Conservation (phyloP, 495 filamentous ascomycete genomes). For the Talaromyces nanjingensis region DNA sequence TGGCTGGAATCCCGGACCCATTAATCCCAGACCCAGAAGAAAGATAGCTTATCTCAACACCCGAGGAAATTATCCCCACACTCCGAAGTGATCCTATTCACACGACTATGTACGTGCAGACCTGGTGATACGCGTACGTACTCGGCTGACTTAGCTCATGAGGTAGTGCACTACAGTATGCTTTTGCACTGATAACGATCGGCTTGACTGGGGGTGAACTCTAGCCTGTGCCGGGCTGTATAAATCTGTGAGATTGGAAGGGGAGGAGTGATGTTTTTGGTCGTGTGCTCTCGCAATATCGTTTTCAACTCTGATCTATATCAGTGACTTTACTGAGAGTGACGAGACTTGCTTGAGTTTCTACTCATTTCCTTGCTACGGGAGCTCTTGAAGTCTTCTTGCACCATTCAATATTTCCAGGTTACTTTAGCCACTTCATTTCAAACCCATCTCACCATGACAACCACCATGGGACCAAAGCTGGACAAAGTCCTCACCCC, state of each 20-base stretch:
- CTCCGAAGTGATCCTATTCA: not conserved
- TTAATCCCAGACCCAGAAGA: not conserved
- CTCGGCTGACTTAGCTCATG: not conserved
- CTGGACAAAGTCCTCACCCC: constrained; percentile 3
- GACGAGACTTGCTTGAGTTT: not conserved
- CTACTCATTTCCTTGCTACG: not conserved
- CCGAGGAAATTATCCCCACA: not conserved
- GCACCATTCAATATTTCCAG: not conserved
- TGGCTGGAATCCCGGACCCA: not conserved
- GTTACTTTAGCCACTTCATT: not conserved
- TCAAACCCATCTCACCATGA: not conserved
- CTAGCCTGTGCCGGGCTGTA: not conserved
- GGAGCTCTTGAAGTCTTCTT: not conserved
- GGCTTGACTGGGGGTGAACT: not conserved
- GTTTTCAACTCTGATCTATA: not conserved
- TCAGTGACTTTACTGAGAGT: not conserved
- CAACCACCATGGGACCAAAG: not conserved
- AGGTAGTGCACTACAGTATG: not conserved
- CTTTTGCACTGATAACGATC: not conserved
- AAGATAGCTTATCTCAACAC: not conserved
- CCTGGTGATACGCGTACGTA: not conserved
- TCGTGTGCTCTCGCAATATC: not conserved
- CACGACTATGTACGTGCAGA: not conserved
- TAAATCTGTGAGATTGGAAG: not conserved
- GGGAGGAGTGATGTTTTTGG: not conserved